These are phyloP conservation scores for Setaria italica DNA, from an alignment of 202 grass and related monocot genomes.

Conservation along the genomic window DNA sequence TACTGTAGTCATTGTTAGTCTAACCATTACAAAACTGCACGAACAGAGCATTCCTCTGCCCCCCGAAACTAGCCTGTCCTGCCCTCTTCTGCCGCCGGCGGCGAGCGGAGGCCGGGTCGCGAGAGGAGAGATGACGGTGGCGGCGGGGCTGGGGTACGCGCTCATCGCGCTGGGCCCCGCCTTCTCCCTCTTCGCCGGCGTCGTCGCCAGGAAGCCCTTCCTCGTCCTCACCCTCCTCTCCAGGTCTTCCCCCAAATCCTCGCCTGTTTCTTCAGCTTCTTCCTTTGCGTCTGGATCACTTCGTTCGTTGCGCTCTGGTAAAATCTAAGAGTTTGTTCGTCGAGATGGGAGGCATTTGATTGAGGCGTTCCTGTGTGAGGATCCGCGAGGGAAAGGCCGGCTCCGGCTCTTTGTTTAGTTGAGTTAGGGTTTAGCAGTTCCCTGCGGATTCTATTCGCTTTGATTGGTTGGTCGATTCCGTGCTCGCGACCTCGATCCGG, in stretches of 20 bases:
- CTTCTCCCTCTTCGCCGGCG: slow-evolving; percentile 80
- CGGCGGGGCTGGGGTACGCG: slow-evolving; percentile 76
- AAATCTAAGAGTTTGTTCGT: background rate
- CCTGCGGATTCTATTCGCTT: background rate
- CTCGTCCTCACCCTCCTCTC: slow-evolving; percentile 96
- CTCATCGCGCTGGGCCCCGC: slow-evolving; percentile 89
- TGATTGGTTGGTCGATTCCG: background rate
- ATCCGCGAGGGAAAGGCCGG: background rate
- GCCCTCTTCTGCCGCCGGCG: background rate
- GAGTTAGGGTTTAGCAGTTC: slow-evolving; percentile 33
- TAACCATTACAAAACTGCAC: background rate
- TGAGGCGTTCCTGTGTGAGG: background rate
- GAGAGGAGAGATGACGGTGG: slow-evolving; percentile 70
- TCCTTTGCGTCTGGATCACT: background rate
- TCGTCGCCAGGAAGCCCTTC: slow-evolving; percentile 90
- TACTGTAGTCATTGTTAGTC: background rate
- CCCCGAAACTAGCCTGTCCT: background rate
- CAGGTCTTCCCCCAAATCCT: slow-evolving; percentile 54
- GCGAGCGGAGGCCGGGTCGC: slow-evolving; percentile 7
- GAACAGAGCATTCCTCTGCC: background rate
- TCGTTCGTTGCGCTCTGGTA: background rate
- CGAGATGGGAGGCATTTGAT: background rate
- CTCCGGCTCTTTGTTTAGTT: background rate
- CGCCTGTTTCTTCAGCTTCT: background rate
- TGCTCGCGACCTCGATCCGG: slow-evolving; percentile 2